These are phyloP conservation scores for Aspergillus tubingensis DNA, from an alignment of 2,329 filamentous ascomycete genomes.

Conservation along the genomic window DNA sequence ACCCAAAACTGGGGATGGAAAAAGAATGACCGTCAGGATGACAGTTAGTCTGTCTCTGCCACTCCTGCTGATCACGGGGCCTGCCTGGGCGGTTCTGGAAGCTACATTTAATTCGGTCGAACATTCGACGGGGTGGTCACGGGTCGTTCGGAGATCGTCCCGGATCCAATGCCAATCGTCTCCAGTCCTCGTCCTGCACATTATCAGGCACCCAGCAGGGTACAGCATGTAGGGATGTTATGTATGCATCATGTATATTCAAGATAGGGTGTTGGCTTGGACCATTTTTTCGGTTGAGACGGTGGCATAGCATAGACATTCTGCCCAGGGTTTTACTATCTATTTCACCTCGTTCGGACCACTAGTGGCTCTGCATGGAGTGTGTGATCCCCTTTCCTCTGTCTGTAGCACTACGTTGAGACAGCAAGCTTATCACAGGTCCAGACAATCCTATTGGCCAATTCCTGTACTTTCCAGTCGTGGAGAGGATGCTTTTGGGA, in stretches of 20 bases:
- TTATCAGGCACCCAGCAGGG: neutral
- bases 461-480: neutral
- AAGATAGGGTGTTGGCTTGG: neutral
- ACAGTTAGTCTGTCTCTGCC: neutral
- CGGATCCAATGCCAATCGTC: neutral
- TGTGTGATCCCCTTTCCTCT: neutral
- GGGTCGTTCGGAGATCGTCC: constrained; percentile 9
- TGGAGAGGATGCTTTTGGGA: neutral
- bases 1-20: too few species aligned
- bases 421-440: constrained; percentile 17
- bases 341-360: too few species aligned
- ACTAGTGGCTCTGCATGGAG: neutral
- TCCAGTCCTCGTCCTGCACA: too few species aligned
- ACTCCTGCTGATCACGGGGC: constrained; percentile 11
- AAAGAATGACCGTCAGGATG: neutral
- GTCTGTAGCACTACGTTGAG: neutral
- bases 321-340: too few species aligned
- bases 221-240: neutral
- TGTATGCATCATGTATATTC: neutral
- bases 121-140: constrained; percentile 11
- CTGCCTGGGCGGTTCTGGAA: constrained; percentile 19
- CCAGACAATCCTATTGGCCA: constrained; percentile 9
- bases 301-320: too few species aligned
- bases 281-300: too few species aligned
- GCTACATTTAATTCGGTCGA: constrained; percentile 6